Evolutionary conservation across 2,329 filamentous ascomycete genomes (phyloP), one percentile per base, ranked within the genome.

Genomic region (Exserohilum rostratum): DNA sequence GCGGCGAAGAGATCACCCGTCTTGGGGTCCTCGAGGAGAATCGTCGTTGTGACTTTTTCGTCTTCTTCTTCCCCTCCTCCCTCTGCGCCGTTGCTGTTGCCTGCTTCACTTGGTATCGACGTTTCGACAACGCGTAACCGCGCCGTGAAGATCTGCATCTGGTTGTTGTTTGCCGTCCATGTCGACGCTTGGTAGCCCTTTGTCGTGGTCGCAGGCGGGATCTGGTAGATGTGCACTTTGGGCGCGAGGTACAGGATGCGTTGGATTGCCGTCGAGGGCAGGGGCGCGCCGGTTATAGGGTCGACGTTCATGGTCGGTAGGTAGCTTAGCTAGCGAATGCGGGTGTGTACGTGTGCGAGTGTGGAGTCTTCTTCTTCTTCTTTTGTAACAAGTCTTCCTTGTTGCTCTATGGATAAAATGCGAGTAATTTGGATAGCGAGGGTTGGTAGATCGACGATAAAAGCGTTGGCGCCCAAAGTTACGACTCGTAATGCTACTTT

Each of bases 201-300:
- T 66, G 87, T 91, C 15, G 88, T 89, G 39, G 87, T 83, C 53
- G 92, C 81, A 20, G 91, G 91, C 15, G 91, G 91, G 73, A 96
- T 92, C 70, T 89, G 87, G 82, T 96, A 96, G 80, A 96, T 84
- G 79, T 96, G 90, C 61, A 95, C 88, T 61, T 83, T 80, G 67
- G 83, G 79, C 60, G 87, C 85, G 73, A 92, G 80, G 83, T 91
- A 93, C 74, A 96, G 88, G 72, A 95, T 82, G 73, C 91, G 88
- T 77, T 95, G 90, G 77, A 96, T 93, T 66, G 91, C 89, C 71
- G 90, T 89, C 47, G 85, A 73, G 51, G 90, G 87, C 63, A 91
- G 83, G 61, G 87, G 76, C 30, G 78, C 79, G 66, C 88, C 87
- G 18, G 90, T 93, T 51, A 87, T 82, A 47, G 89, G 90, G 76